Base-by-base conservation (phyloP, 345 rosid species). In the Euphorbia lathyris region DNA sequence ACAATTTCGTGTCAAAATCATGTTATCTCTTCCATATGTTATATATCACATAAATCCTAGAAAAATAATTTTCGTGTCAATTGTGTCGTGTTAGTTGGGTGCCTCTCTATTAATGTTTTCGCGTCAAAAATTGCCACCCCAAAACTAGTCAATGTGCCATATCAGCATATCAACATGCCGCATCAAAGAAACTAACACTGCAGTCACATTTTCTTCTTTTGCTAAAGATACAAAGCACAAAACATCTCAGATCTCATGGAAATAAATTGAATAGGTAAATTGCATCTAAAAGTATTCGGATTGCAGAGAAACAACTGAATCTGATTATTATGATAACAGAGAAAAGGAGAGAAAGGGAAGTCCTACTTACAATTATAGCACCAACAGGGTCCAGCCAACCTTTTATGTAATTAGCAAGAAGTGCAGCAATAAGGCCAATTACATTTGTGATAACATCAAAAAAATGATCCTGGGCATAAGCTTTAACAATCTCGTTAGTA, bases 401-500 rank as follows among this genome's bases (percentile, higher is more conserved):
- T 32, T 85, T 86, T 19, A 95, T 58, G 83, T 85, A 88, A 68
- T 90, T 92, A 36, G 99, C 99, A 26, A 95, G 96, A 26, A 95
- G 86, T 43, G 82, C 94, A 63, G 99, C 98, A 69, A 92, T 68
- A 52, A 95, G 98, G 71, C 99, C 99, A n/a, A 95, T 90, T 74
- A 88, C 66, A 72, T 95, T 95, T 58, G 99, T 95, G 74, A 95
- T 76, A 63, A 95, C 99, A 72, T 95, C 99, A 52, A 95, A 95
- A 80, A 95, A 92, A 74, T 95, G 99, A 80, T 95, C 99, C 76
- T 86, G 99, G 20, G 99, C 99, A 81, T 90, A 95, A 36, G 99
- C 99, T 78, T 87, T 95, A 26, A 95, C 90, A 14, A 95, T 95
- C 86, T 95, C 96, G 67, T 95, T 88, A 9, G 81, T 86, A 75